Evolutionary conservation across 352 stramenopile species (phyloP).

Genomic region (Globisporangium apiculatum): DNA sequence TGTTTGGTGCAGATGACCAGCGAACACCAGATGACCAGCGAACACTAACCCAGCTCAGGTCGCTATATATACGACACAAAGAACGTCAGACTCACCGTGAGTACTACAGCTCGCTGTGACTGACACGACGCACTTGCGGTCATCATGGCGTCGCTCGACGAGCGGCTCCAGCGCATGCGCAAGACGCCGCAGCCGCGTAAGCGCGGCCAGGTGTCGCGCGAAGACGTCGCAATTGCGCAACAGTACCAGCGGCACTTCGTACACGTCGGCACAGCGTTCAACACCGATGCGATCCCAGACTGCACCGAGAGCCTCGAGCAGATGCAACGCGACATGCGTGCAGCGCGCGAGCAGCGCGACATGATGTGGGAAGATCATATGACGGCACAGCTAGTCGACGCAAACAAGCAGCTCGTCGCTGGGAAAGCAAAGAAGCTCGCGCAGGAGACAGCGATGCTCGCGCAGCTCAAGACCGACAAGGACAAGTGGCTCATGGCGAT

Average conservation of each 20-base stretch:
- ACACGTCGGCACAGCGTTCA: conserved; percentile 24
- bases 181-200: conserved; percentile 30
- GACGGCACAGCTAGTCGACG: conserved; percentile 17
- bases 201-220: conserved; percentile 39
- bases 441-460: conserved; percentile 47
- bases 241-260: conserved; percentile 43
- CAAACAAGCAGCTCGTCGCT: conserved; percentile 11
- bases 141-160: conserved; percentile 14
- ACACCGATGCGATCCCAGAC: conserved; percentile 37
- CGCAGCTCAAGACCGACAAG: conserved; percentile 37
- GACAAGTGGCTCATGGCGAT: conserved; percentile 76
- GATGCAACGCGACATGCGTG: conserved; percentile 35
- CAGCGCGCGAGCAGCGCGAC: conserved; percentile 41
- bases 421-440: conserved; percentile 34
- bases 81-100: too few species aligned
- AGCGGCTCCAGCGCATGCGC: conserved; percentile 42
- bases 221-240: conserved; percentile 28
- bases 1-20: too few species aligned
- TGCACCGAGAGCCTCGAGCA: conserved; percentile 39
- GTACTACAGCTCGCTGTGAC: background rate
- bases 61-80: too few species aligned
- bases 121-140: background rate
- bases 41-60: too few species aligned
- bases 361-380: conserved; percentile 70
- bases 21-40: too few species aligned